A percentile compares a stretch with the other conserved stretches of the same genome.
Conservation (phyloP, 257 asterid species). For the Ophiorrhiza pumila region DNA sequence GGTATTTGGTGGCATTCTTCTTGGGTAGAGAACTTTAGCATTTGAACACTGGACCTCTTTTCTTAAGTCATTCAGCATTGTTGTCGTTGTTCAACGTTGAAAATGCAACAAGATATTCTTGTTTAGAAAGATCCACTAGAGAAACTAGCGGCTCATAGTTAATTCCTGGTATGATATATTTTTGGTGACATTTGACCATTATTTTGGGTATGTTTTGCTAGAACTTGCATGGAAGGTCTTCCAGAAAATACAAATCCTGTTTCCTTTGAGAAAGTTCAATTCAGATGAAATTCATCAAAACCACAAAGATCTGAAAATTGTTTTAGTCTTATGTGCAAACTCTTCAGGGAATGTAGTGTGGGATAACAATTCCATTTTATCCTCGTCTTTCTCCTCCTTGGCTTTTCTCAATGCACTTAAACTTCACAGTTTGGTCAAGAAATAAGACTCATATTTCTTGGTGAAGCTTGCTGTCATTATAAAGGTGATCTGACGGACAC, state of each 20-base stretch:
- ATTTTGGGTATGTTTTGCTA: neutral
- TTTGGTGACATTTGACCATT: neutral
- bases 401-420: neutral
- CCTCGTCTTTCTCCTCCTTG: neutral
- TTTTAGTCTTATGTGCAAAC: neutral
- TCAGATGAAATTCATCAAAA: neutral
- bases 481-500: constrained; percentile 22
- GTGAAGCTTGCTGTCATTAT: neutral
- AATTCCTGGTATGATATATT: neutral
- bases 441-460: neutral
- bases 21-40: no score
- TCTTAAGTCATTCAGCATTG: neutral
- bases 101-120: neutral
- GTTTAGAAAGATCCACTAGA: neutral
- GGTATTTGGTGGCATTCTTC: neutral
- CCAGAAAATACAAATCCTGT: neutral
- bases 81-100: neutral
- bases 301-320: neutral
- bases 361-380: neutral
- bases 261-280: neutral
- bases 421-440: neutral
- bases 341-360: neutral
- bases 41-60: neutral
- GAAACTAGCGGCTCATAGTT: neutral
- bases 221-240: neutral